These are phyloP conservation scores for Rosa lucieae DNA, from an alignment of 306 rosid species.

Conservation along the genomic window DNA sequence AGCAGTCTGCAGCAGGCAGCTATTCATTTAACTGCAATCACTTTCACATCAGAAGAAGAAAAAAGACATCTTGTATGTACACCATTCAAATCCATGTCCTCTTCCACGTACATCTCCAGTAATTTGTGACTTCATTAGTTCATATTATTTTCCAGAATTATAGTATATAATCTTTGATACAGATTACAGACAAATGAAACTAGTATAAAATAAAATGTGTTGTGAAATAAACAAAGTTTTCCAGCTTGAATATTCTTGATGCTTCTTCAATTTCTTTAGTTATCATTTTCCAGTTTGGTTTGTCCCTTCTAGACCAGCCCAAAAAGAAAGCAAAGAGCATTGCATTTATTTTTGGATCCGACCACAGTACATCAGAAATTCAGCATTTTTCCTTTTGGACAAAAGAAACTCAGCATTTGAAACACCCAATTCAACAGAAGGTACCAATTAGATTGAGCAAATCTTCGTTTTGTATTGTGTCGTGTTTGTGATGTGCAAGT, in stretches of 20 bases:
- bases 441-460: background rate
- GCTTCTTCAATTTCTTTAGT: background rate
- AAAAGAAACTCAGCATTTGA: background rate
- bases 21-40: background rate
- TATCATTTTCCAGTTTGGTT: background rate
- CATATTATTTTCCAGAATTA: background rate
- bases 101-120: background rate
- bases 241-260: background rate
- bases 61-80: background rate
- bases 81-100: background rate
- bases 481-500: background rate
- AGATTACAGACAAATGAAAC: background rate
- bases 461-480: background rate
- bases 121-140: background rate
- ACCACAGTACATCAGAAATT: conserved; percentile 9
- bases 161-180: background rate
- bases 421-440: background rate
- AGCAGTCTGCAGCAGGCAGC: background rate
- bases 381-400: background rate
- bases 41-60: background rate
- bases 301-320: conserved; percentile 11
- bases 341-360: conserved; percentile 1
- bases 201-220: background rate
- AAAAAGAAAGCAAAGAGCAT: background rate
- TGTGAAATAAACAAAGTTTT: background rate